Evolutionary conservation across 495 filamentous ascomycete species (phyloP).

Genomic region (Aspergillus kassunensis): DNA sequence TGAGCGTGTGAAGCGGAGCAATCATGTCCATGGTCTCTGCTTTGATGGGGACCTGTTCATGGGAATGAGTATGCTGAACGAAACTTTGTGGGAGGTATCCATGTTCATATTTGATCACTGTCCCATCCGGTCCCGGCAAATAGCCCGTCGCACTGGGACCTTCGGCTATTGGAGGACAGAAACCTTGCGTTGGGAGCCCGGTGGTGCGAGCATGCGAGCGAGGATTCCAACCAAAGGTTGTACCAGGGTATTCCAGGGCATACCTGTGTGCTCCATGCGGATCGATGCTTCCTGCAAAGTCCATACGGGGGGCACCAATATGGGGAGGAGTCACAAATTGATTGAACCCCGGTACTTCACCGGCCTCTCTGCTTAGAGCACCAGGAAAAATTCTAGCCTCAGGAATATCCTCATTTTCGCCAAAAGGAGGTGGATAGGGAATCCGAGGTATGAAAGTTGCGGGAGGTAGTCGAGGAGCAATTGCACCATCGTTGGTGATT

Average conservation of each 20-base stretch:
- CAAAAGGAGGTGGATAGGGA: background rate
- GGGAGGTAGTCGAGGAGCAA: slow-evolving; percentile 18
- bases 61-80: background rate
- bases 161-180: background rate
- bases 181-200: background rate
- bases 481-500: slow-evolving; percentile 15
- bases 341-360: background rate
- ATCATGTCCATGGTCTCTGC: background rate
- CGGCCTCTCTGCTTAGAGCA: no score
- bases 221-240: background rate
- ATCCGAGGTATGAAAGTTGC: slow-evolving; percentile 15
- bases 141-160: background rate
- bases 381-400: background rate
- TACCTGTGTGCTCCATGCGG: background rate
- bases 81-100: background rate
- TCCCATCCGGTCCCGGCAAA: background rate
- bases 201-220: background rate
- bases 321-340: background rate
- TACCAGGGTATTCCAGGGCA: background rate
- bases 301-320: no score
- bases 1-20: slow-evolving; percentile 24
- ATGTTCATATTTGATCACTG: background rate
- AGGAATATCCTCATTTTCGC: background rate
- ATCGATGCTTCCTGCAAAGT: background rate
- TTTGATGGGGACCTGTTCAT: no score